Conservation (phyloP, 1,284 basidiomycete species). For the Trametes pubescens region DNA sequence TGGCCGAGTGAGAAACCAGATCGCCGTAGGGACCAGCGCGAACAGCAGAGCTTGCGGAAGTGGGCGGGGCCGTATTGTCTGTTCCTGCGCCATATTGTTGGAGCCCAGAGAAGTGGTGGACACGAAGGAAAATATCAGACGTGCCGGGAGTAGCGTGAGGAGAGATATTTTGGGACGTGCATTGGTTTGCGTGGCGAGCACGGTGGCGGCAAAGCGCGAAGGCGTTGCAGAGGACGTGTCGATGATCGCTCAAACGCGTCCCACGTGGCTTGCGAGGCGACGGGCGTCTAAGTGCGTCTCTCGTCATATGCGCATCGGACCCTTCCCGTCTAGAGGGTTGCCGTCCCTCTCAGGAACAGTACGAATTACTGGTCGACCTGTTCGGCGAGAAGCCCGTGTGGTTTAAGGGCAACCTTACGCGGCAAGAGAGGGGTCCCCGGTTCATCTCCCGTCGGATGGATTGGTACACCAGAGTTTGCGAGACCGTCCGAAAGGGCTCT, state of each 20-base stretch:
- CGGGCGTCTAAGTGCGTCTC: conserved; percentile 1
- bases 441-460: no score
- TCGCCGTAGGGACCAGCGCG: conserved; percentile 67
- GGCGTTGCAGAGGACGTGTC: conserved; percentile 10
- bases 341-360: no score
- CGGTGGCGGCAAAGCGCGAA: neutral
- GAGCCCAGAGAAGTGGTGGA: neutral
- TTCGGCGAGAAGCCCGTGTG: no score
- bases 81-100: conserved; percentile 30
- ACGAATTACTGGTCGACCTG: no score
- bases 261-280: conserved; percentile 1
- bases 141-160: neutral
- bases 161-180: neutral
- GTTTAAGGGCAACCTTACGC: no score
- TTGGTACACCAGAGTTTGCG: no score
- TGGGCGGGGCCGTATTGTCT: conserved; percentile 53
- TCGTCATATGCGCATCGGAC: no score
- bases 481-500: no score
- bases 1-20: conserved; percentile 75
- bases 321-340: no score
- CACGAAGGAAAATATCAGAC: neutral
- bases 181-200: neutral
- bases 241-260: conserved; percentile 1
- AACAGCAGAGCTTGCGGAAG: conserved; percentile 62
- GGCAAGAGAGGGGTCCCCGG: no score